phyloP scores from a whole-genome alignment of 495 filamentous ascomycete genomes.

The Daldinia concentrica region DNA sequence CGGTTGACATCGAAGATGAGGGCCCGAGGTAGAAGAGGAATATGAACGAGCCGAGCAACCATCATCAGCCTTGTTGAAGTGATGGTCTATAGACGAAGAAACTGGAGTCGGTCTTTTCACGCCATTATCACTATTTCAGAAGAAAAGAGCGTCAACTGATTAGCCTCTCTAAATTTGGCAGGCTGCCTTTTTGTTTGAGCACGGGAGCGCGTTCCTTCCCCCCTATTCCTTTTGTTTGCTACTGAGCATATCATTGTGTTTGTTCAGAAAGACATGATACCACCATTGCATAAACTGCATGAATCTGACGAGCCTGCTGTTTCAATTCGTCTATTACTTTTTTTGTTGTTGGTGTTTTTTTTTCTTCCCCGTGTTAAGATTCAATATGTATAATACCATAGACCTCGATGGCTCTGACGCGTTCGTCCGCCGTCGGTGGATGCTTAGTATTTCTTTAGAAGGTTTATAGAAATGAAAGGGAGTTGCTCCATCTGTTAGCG shows the following conservation, averaged over 20 bases:
- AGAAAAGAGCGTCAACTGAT: background rate
- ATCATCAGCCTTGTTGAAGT: background rate
- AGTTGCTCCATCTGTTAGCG: background rate
- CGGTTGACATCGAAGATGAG: conserved; percentile 34
- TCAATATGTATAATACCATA: conserved; percentile 9
- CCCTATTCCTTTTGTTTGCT: conserved; percentile 42
- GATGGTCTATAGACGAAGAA: conserved; percentile 1
- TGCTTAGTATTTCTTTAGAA: conserved; percentile 7
- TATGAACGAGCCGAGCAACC: conserved; percentile 9
- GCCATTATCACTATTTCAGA: conserved; percentile 2
- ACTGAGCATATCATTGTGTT: conserved; percentile 43
- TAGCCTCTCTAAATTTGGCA: background rate
- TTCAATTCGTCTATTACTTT: conserved; percentile 5
- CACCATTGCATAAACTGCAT: conserved; percentile 53
- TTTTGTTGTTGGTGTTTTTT: background rate
- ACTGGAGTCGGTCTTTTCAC: background rate
- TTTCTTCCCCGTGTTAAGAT: background rate
- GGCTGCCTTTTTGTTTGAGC: conserved; percentile 10
- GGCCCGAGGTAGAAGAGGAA: conserved; percentile 47
- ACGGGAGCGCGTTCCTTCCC: conserved; percentile 26
- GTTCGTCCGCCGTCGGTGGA: background rate
- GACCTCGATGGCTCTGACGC: background rate
- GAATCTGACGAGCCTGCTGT: conserved; percentile 41
- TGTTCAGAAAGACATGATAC: conserved; percentile 54
- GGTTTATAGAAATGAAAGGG: conserved; percentile 7